Evolutionary conservation across 2,329 filamentous ascomycete species (phyloP).

Genomic region (Penicillium digitatum): DNA sequence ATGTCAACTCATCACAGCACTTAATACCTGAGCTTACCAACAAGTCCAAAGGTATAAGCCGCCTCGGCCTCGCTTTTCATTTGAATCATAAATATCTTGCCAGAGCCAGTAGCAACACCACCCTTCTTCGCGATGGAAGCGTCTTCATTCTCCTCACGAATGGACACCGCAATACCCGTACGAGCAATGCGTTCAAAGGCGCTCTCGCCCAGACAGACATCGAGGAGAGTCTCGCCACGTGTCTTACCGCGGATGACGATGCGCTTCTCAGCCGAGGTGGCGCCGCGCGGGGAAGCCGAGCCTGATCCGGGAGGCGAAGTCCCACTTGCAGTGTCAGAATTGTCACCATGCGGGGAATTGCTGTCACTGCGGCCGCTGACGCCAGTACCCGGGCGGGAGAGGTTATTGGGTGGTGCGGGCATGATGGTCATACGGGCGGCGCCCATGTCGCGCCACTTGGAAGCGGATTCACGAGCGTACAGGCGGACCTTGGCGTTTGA

Average conservation of each 20-base stretch:
- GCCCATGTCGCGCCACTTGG: constrained; percentile 89
- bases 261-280: constrained; percentile 74
- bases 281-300: constrained; percentile 40
- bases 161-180: constrained; percentile 81
- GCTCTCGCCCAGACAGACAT: constrained; percentile 77
- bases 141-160: constrained; percentile 74
- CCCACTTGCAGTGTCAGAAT: constrained; percentile 15
- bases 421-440: constrained; percentile 79
- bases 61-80: constrained; percentile 53
- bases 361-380: constrained; percentile 51
- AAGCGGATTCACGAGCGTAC: constrained; percentile 69
- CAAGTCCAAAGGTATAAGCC: constrained; percentile 53
- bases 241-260: constrained; percentile 73
- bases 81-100: constrained; percentile 63
- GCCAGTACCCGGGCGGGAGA: constrained; percentile 33
- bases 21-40: constrained; percentile 51
- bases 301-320: constrained; percentile 28
- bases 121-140: constrained; percentile 54
- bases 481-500: constrained; percentile 77
- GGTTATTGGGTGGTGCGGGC: constrained; percentile 46
- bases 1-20: neutral
- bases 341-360: constrained; percentile 22
- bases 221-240: constrained; percentile 64
- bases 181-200: constrained; percentile 81
- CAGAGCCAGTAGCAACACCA: constrained; percentile 57